Evolutionary conservation across 257 asterid species (phyloP).

Genomic region (Datura wrightii): DNA sequence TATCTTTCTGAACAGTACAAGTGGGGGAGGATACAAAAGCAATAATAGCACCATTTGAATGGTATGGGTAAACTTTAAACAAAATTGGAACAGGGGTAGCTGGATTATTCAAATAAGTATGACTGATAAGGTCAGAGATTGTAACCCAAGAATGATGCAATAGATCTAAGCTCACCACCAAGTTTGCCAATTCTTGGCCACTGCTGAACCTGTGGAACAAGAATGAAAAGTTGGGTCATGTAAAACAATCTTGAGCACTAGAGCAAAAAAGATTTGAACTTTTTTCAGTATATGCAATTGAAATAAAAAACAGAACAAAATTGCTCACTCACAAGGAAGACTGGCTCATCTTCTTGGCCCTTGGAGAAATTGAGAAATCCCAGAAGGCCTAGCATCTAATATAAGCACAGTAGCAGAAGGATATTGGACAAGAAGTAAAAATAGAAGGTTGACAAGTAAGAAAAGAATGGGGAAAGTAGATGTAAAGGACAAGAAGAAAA

Average conservation of each 20-base stretch:
- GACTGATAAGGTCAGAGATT: conserved; percentile 25
- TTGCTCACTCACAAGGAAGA: conserved; percentile 10
- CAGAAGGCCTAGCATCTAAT: neutral
- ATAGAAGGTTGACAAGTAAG: neutral
- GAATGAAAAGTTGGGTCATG: neutral
- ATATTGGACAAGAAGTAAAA: neutral
- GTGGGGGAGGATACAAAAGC: conserved; percentile 40
- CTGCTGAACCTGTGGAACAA: conserved; percentile 37
- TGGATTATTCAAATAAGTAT: conserved; percentile 9
- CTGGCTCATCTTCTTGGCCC: conserved; percentile 30
- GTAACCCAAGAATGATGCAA: conserved; percentile 38
- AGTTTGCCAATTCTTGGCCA: conserved; percentile 28
- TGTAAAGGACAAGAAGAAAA: neutral
- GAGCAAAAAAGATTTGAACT: conserved; percentile 15
- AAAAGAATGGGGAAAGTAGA: neutral
- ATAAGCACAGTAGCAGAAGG: neutral
- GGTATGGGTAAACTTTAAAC: conserved; percentile 12
- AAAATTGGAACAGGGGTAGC: neutral
- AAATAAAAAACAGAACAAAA: neutral
- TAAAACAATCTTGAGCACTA: conserved; percentile 1
- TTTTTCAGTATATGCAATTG: neutral
- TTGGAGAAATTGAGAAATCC: neutral
- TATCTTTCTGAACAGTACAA: neutral
- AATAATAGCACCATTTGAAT: conserved; percentile 34
- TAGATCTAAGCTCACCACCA: conserved; percentile 38